A percentile compares a stretch with the other conserved stretches of the same genome.
phyloP scores from a whole-genome alignment of 2,329 filamentous ascomycete species.

The Parafenestella ontariensis region DNA sequence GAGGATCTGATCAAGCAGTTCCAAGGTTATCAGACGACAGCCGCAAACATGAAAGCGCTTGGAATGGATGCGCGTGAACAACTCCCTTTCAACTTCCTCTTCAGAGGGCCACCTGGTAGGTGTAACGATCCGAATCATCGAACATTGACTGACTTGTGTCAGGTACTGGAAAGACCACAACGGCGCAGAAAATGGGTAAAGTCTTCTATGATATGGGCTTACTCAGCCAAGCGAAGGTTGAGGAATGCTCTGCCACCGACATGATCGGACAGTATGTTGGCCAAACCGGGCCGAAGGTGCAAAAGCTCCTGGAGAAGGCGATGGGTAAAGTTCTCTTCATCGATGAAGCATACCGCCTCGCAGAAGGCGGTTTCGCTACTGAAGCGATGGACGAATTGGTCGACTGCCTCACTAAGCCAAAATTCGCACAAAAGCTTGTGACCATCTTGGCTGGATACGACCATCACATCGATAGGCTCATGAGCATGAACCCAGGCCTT shows the following conservation, averaged over 20 bases:
- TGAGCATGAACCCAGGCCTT: constrained; percentile 68
- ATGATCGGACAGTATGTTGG: constrained; percentile 73
- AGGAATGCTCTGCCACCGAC: constrained; percentile 72
- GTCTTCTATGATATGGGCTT: constrained; percentile 79
- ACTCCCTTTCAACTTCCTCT: constrained; percentile 73
- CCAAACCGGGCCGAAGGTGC: constrained; percentile 72
- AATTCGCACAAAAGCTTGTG: constrained; percentile 66
- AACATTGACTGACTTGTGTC: constrained; percentile 10
- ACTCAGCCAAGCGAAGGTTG: constrained; percentile 64
- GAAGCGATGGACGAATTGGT: constrained; percentile 63
- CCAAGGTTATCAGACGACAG: constrained; percentile 62
- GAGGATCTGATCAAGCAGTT: constrained; percentile 63
- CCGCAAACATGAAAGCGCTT: constrained; percentile 58
- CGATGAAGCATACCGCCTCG: constrained; percentile 74
- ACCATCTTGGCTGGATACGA: constrained; percentile 75
- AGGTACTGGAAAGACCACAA: constrained; percentile 77
- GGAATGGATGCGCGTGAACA: constrained; percentile 64
- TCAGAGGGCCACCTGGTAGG: constrained; percentile 69
- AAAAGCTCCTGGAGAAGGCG: constrained; percentile 64
- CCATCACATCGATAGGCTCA: constrained; percentile 68
- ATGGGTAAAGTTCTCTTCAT: constrained; percentile 74
- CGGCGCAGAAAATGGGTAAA: constrained; percentile 75
- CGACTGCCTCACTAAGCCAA: constrained; percentile 62
- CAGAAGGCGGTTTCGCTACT: constrained; percentile 63
- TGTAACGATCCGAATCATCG: not conserved